Percentiles rank a stretch among this genome's conserved stretches.
Evolutionary conservation across 1,284 basidiomycete species (phyloP).

Genomic region (Marasmius tenuissimus): DNA sequence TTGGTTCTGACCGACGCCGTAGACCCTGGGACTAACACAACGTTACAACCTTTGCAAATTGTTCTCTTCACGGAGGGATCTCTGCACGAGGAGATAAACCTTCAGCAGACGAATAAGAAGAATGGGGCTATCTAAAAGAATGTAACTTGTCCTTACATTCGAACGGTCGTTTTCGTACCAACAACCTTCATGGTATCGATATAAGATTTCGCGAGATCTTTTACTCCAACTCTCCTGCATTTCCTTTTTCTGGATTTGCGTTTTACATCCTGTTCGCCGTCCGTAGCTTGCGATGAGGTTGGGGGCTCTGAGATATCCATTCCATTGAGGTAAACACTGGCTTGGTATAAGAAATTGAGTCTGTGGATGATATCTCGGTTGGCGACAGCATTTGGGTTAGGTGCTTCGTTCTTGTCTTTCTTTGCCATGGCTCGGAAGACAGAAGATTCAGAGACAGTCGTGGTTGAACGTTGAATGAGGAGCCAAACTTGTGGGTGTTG

Average conservation of each 20-base stretch:
- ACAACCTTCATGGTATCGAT: conserved; percentile 67
- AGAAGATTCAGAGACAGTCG: not conserved
- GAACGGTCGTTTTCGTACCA: conserved; percentile 71
- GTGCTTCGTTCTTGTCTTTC: conserved; percentile 57
- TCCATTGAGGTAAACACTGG: conserved; percentile 62
- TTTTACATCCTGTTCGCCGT: conserved; percentile 18
- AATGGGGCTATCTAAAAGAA: not conserved
- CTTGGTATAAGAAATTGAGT: conserved; percentile 83
- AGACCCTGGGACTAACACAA: conserved; percentile 64
- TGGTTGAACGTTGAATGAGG: no score
- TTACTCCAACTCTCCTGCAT: conserved; percentile 11
- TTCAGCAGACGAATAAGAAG: conserved; percentile 1
- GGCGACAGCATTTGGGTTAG: conserved; percentile 53
- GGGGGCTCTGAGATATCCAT: conserved; percentile 25
- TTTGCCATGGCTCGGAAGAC: conserved; percentile 50
- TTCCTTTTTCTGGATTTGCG: conserved; percentile 28
- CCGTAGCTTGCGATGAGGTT: not conserved
- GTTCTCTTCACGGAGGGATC: conserved; percentile 80
- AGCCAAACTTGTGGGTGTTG: no score
- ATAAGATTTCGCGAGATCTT: conserved; percentile 62
- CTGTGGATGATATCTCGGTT: conserved; percentile 79
- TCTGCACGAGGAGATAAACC: conserved; percentile 35
- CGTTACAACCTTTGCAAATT: conserved; percentile 67
- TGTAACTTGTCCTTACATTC: conserved; percentile 55
- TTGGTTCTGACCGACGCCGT: conserved; percentile 64